A percentile compares a stretch with the other conserved stretches of the same genome.
Evolutionary conservation across 352 stramenopile species (phyloP).

Genomic region (Phytophthora meadii): DNA sequence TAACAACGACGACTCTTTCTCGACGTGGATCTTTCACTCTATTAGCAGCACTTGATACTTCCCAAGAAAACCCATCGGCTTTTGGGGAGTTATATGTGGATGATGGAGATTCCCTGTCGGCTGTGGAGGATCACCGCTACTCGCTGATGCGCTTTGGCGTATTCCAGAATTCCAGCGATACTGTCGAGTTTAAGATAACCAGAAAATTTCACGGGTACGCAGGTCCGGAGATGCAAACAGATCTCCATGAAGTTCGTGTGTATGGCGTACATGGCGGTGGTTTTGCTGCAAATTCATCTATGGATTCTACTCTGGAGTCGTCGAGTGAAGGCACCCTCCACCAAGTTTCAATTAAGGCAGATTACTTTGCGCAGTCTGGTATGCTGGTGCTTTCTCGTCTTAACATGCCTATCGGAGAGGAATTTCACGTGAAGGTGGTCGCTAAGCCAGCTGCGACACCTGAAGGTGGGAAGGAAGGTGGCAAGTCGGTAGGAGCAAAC

Average conservation of each 20-base stretch:
- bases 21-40: constrained; percentile 62
- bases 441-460: constrained; percentile 24
- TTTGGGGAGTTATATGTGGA: constrained; percentile 79
- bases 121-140: constrained; percentile 63
- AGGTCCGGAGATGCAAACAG: constrained; percentile 71
- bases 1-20: constrained; percentile 64
- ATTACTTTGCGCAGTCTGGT: constrained; percentile 75
- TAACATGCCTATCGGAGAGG: constrained; percentile 48
- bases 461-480: constrained; percentile 27
- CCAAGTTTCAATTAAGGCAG: constrained; percentile 38
- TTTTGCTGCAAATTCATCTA: constrained; percentile 69
- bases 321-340: constrained; percentile 9
- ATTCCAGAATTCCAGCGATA: constrained; percentile 42
- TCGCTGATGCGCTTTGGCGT: constrained; percentile 57
- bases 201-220: constrained; percentile 56
- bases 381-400: constrained; percentile 68
- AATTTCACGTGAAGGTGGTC: constrained; percentile 55
- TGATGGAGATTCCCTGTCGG: constrained; percentile 71
- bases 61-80: constrained; percentile 28
- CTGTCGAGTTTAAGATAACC: constrained; percentile 50
- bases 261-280: constrained; percentile 55
- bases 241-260: constrained; percentile 58
- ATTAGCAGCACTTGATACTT: constrained; percentile 53
- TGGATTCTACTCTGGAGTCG: constrained; percentile 37
- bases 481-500: constrained; percentile 35